These are phyloP conservation scores for Penicillium paradoxum DNA, from an alignment of 495 filamentous ascomycete species.

Conservation along the genomic window DNA sequence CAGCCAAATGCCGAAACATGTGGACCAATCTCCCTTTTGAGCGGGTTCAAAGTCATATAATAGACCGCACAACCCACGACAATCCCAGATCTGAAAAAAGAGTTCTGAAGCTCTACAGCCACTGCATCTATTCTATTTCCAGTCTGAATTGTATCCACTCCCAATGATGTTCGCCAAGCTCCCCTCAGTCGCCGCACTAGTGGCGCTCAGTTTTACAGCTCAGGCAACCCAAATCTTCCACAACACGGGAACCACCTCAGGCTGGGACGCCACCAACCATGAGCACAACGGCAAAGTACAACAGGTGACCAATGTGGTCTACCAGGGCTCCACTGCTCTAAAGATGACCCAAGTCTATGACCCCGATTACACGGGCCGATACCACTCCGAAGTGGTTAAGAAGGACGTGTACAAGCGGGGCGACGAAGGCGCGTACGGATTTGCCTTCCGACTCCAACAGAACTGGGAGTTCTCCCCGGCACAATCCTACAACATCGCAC, in stretches of 20 bases:
- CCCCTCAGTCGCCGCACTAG: neutral
- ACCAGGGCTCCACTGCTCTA: slow-evolving; percentile 43
- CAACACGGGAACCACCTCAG: slow-evolving; percentile 46
- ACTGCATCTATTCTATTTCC: neutral
- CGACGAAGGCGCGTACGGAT: slow-evolving; percentile 52
- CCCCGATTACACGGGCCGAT: slow-evolving; percentile 43
- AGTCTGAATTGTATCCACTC: neutral
- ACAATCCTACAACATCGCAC: slow-evolving; percentile 49
- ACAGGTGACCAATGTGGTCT: slow-evolving; percentile 43
- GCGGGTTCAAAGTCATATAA: neutral
- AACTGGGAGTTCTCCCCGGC: slow-evolving; percentile 46
- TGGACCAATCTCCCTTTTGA: too few species aligned
- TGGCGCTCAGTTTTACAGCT: neutral
- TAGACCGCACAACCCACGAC: neutral
- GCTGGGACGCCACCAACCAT: slow-evolving; percentile 44
- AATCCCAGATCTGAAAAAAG: neutral
- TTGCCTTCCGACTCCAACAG: slow-evolving; percentile 47
- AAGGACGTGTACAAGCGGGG: slow-evolving; percentile 45
- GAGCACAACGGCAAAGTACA: slow-evolving; percentile 43
- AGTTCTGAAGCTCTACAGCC: neutral
- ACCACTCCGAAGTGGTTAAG: slow-evolving; percentile 51
- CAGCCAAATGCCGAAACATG: too few species aligned
- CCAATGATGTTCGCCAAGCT: neutral
- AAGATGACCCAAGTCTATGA: slow-evolving; percentile 51
- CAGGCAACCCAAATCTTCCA: slow-evolving; percentile 38